phyloP scores from a whole-genome alignment of 768 basidiomycete genomes.

The Leccinum disarticulatum region DNA sequence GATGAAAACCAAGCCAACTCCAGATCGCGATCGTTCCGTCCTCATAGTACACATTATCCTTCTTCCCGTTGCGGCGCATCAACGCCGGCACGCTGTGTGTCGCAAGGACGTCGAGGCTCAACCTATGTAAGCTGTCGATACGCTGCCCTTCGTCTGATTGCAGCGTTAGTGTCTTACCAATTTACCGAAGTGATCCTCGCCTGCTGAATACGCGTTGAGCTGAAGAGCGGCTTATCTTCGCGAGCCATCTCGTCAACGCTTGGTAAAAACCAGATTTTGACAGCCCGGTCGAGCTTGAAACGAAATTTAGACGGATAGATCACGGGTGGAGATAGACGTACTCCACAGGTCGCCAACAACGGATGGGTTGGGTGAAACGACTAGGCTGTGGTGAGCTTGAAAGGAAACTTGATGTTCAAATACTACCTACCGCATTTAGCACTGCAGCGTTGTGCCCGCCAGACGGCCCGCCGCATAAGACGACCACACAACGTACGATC shows the following conservation, averaged over 20 bases:
- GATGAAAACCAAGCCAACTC: slow-evolving; percentile 65
- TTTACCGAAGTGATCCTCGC: slow-evolving; percentile 61
- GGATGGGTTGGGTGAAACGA: slow-evolving; percentile 67
- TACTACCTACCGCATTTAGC: slow-evolving; percentile 52
- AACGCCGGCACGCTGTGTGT: slow-evolving; percentile 55
- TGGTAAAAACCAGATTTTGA: slow-evolving; percentile 74
- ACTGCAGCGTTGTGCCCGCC: slow-evolving; percentile 76
- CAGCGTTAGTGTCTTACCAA: slow-evolving; percentile 43
- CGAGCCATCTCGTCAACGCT: slow-evolving; percentile 43
- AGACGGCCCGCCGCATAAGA: slow-evolving; percentile 68
- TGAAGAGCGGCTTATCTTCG: slow-evolving; percentile 78
- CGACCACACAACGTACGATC: slow-evolving; percentile 54
- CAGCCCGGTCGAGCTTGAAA: slow-evolving; percentile 62
- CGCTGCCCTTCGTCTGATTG: neutral
- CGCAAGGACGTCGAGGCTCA: slow-evolving; percentile 53
- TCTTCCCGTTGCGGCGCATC: slow-evolving; percentile 35
- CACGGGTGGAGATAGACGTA: slow-evolving; percentile 34
- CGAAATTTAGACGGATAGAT: neutral
- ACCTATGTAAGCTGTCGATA: slow-evolving; percentile 39
- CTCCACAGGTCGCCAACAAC: slow-evolving; percentile 76
- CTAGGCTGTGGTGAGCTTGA: slow-evolving; percentile 34
- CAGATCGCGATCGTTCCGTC: slow-evolving; percentile 59
- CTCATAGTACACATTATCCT: slow-evolving; percentile 32
- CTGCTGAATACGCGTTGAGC: slow-evolving; percentile 62
- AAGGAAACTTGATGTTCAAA: neutral